These are phyloP conservation scores for Sphenostylis stenocarpa DNA, from an alignment of 306 rosid species.

Conservation along the genomic window DNA sequence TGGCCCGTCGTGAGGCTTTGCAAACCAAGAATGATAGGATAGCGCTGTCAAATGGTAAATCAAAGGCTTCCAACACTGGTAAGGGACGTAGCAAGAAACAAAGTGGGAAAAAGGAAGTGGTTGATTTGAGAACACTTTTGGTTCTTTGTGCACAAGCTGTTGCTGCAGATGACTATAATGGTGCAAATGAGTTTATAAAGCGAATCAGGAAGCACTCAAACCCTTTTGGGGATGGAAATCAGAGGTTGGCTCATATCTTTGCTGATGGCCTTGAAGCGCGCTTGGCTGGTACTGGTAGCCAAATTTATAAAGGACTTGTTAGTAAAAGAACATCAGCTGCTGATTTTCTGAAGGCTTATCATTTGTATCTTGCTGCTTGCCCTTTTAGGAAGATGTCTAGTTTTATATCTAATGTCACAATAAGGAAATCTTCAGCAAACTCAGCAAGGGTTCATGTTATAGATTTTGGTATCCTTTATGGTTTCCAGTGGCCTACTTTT, in stretches of 20 bases:
- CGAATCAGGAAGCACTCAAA: conserved; percentile 72
- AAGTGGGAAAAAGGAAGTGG: conserved; percentile 63
- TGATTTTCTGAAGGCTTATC: conserved; percentile 75
- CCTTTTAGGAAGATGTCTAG: conserved; percentile 75
- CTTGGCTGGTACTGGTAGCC: conserved; percentile 95
- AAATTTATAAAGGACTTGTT: conserved; percentile 82
- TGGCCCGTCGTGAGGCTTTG: conserved; percentile 61
- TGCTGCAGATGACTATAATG: conserved; percentile 85
- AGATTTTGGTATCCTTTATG: conserved; percentile 93
- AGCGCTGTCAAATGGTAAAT: conserved; percentile 44
- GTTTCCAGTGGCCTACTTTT: conserved; percentile 96
- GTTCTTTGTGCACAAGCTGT: conserved; percentile 89
- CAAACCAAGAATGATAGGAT: conserved; percentile 42
- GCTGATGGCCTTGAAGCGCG: conserved; percentile 98
- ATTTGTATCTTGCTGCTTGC: conserved; percentile 84
- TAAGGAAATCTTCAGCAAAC: conserved; percentile 38
- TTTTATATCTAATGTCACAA: conserved; percentile 65
- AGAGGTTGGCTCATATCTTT: conserved; percentile 81
- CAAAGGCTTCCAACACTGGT: conserved; percentile 45
- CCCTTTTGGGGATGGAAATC: conserved; percentile 84
- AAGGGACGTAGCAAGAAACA: conserved; percentile 79
- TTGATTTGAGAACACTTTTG: conserved; percentile 84
- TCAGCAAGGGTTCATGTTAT: conserved; percentile 70
- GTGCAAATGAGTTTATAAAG: conserved; percentile 69
- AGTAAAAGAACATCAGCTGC: conserved; percentile 72